These are phyloP conservation scores for Aspergillus campestris DNA, from an alignment of 495 filamentous ascomycete species.

Conservation along the genomic window DNA sequence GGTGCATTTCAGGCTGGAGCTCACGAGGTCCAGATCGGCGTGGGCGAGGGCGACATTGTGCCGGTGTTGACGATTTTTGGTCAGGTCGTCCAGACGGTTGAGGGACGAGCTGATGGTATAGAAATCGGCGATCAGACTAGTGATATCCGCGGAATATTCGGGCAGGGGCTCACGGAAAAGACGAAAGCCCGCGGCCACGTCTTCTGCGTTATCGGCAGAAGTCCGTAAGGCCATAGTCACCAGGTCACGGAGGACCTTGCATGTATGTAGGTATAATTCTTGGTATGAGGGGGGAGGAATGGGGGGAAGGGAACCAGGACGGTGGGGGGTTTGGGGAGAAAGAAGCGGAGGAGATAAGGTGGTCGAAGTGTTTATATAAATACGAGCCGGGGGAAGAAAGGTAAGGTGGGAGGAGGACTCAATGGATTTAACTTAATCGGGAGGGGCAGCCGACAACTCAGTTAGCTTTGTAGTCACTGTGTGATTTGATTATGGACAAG, in stretches of 20 bases:
- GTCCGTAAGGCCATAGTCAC: constrained; percentile 38
- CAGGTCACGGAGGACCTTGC: constrained; percentile 5
- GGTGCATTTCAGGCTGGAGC: constrained; percentile 43
- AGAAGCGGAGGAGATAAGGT: background rate
- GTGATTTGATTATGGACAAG: too few relatives aligned
- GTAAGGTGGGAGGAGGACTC: too few relatives aligned
- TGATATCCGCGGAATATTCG: constrained; percentile 46
- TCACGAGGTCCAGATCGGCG: constrained; percentile 36
- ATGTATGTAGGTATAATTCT: constrained; percentile 4
- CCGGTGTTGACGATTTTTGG: constrained; percentile 23
- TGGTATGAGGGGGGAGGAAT: background rate
- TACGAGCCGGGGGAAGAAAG: too few relatives aligned
- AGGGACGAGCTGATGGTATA: constrained; percentile 46
- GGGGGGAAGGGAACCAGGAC: background rate
- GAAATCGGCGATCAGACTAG: constrained; percentile 44
- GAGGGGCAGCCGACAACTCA: too few relatives aligned
- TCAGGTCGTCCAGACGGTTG: constrained; percentile 33
- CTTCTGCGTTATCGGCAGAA: constrained; percentile 43
- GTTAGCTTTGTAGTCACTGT: too few relatives aligned
- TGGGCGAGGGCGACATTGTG: constrained; percentile 27
- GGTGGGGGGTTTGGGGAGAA: background rate
- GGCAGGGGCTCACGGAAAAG: constrained; percentile 44
- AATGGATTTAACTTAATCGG: too few relatives aligned
- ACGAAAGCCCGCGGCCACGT: constrained; percentile 44
- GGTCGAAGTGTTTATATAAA: too few relatives aligned